Base-by-base conservation (phyloP, 371 early-diverging fungal genomes). In the Umbelopsis sp. region DNA sequence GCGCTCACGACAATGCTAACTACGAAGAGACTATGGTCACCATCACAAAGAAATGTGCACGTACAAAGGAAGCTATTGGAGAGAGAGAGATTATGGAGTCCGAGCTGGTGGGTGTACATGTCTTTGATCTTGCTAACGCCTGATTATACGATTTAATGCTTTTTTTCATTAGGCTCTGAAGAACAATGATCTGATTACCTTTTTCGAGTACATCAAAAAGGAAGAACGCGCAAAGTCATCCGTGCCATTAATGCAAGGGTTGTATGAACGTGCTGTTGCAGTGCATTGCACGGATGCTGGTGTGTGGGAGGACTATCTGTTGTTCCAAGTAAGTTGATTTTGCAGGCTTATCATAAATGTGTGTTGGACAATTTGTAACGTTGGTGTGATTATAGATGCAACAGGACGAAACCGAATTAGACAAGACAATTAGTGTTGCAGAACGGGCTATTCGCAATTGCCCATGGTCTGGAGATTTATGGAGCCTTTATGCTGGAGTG, bases 221-320 rank as follows among this genome's bases (percentile, higher is more conserved):
- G 83, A 89, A 70, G 76, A 74, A 63, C 57, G 41, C 12, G 70
- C 50, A 25, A 77, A 68, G 57, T 76, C 68, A 8, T 71, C 38
- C 74, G 73, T 63, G 3, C 69, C 51, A 37, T 65, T 65, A 65
- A 73, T 88, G 10, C 72, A 76, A 12, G 79, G 78, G 14, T 69
- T 93, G 25, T 94, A 87, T 68, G 93, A 94, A 72, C 77, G 92
- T 18, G 90, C 90, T 0, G 72, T 91, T 57, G 65, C 77, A 0
- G 46, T 79, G 7, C 81, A 87, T 71, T 90, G 84, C 65, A 79
- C 84, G 16, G 87, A 88, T 41, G 78, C 86, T 14, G 67, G 66
- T 0, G 69, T 90, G 14, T 94, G 94, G 94, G 85, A 91, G 32
- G 81, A 86, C n/a, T 94, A 92, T 68, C 72, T 92, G 20, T 29